Conservation (phyloP, 2,329 filamentous ascomycete genomes). For the Periconia sp. region DNA sequence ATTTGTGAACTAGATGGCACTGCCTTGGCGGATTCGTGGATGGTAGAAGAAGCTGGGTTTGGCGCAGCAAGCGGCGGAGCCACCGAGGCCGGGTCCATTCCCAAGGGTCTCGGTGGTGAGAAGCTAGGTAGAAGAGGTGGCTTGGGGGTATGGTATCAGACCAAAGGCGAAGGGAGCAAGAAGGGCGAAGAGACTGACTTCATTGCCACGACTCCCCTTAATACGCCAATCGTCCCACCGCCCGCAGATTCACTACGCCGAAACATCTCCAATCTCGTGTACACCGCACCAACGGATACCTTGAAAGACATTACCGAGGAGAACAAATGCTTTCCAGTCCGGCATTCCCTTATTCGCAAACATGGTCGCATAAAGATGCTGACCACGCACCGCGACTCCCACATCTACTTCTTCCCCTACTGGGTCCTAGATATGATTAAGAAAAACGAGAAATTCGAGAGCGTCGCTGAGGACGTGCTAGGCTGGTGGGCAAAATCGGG, state of each 20-base stretch:
- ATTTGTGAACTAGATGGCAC: conserved; percentile 89
- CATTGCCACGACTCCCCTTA: conserved; percentile 75
- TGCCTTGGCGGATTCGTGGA: conserved; percentile 86
- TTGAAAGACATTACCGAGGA: conserved; percentile 82
- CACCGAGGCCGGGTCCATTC: conserved; percentile 51
- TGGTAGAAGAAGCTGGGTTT: conserved; percentile 79
- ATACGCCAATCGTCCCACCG: conserved; percentile 62
- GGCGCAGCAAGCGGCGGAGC: conserved; percentile 62
- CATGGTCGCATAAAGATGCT: conserved; percentile 81
- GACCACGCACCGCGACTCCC: conserved; percentile 85
- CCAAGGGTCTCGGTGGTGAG: conserved; percentile 60
- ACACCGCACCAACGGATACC: conserved; percentile 86
- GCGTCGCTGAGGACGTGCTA: conserved; percentile 87
- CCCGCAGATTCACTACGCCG: conserved; percentile 70
- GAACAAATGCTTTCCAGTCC: conserved; percentile 73
- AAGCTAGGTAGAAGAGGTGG: conserved; percentile 73
- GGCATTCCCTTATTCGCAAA: conserved; percentile 75
- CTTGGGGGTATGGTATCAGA: conserved; percentile 89
- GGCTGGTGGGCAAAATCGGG: conserved; percentile 95
- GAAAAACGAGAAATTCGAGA: conserved; percentile 81
- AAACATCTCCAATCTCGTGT: conserved; percentile 78
- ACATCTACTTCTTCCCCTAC: conserved; percentile 91
- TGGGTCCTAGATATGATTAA: conserved; percentile 89
- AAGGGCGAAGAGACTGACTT: conserved; percentile 96
- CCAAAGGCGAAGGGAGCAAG: conserved; percentile 74